These are phyloP conservation scores for Backusella mclennaniae DNA, from an alignment of 192 early-diverging fungal species.

Conservation along the genomic window DNA sequence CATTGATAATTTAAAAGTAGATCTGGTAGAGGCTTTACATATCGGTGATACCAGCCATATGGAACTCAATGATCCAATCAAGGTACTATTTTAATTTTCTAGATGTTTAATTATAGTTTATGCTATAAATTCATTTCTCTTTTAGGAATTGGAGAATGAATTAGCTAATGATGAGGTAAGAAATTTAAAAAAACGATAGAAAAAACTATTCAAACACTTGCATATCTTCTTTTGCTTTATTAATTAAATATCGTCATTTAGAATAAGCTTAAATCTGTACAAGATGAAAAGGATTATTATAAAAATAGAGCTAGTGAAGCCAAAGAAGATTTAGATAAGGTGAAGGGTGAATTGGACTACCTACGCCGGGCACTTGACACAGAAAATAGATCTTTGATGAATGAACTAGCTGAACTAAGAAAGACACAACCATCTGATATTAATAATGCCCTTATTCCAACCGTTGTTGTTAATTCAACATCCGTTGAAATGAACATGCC, in stretches of 20 bases:
- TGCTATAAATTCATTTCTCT: neutral
- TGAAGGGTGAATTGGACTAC: neutral
- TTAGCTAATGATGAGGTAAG: constrained; percentile 16
- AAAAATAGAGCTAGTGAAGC: constrained; percentile 30
- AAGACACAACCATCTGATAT: neutral
- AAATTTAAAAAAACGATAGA: neutral
- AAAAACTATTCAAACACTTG: neutral
- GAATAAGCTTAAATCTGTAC: constrained; percentile 21
- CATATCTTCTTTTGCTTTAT: neutral
- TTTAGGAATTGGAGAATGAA: constrained; percentile 23
- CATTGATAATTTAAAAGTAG: constrained; percentile 37
- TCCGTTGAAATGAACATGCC: constrained; percentile 9
- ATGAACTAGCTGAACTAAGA: constrained; percentile 26
- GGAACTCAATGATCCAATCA: neutral
- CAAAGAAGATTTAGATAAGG: constrained; percentile 24
- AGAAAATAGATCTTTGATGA: constrained; percentile 25
- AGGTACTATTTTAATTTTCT: constrained; percentile 1
- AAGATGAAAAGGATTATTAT: constrained; percentile 37
- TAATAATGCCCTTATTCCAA: neutral
- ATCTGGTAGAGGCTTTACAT: constrained; percentile 34
- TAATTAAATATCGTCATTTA: neutral
- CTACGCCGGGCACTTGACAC: constrained; percentile 19
- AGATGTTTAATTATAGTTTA: neutral
- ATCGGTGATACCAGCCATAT: neutral
- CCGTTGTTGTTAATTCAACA: constrained; percentile 1